Conservation (phyloP, 2,329 filamentous ascomycete species). For the Thielaviopsis cerberus region DNA sequence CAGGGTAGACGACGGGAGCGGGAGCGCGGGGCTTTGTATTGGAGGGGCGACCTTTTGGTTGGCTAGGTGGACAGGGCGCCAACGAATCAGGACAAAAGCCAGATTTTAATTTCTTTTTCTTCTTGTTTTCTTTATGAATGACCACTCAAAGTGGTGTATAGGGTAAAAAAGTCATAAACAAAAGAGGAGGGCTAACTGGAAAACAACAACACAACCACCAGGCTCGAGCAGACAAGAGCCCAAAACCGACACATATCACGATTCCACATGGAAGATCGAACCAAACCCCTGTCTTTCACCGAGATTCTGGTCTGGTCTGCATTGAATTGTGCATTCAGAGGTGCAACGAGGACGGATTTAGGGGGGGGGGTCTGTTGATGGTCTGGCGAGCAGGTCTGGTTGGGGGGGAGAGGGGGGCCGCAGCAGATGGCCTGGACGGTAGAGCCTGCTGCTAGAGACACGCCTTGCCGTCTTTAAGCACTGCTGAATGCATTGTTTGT, state of each 20-base stretch:
- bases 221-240: background rate
- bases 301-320: conserved; percentile 10
- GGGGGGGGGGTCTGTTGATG: background rate
- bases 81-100: background rate
- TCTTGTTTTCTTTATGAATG: background rate
- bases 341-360: background rate
- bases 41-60: too few relatives aligned
- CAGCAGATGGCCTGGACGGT: too few relatives aligned
- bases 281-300: conserved; percentile 11
- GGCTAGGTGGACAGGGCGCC: background rate
- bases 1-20: background rate
- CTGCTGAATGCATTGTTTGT: too few relatives aligned
- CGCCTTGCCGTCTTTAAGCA: too few relatives aligned
- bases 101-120: background rate
- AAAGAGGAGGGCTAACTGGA: background rate
- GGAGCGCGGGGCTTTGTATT: background rate
- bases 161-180: background rate
- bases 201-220: background rate
- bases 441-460: too few relatives aligned
- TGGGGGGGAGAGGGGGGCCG: too few relatives aligned
- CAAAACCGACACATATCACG: background rate
- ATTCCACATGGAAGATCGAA: conserved; percentile 4
- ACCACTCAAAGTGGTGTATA: background rate
- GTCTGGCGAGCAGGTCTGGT: too few relatives aligned
- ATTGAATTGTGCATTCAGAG: background rate